phyloP scores from a whole-genome alignment of 345 rosid species.

The Chamaenerion angustifolium region DNA sequence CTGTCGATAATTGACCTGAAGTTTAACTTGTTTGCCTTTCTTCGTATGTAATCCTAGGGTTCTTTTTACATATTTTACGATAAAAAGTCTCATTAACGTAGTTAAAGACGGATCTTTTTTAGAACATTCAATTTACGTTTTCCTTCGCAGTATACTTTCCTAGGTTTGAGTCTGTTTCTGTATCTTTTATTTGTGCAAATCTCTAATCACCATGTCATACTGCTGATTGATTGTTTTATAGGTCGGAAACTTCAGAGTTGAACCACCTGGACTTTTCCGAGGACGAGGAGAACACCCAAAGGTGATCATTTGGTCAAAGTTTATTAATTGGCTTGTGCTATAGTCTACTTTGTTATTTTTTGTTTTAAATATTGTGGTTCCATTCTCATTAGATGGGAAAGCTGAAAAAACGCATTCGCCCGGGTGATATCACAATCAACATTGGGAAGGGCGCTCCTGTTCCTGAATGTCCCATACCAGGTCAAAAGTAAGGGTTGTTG shows the following conservation, averaged over 20 bases:
- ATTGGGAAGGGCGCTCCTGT: conserved; percentile 70
- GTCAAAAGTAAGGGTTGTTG: conserved; percentile 53
- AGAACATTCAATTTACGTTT: too few relatives aligned
- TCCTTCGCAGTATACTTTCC: too few relatives aligned
- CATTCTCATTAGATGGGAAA: conserved; percentile 73
- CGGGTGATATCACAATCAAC: conserved; percentile 84
- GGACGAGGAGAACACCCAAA: conserved; percentile 99
- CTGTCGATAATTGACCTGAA: too few relatives aligned
- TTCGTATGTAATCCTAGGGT: too few relatives aligned
- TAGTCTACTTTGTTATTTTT: neutral
- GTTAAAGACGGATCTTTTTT: too few relatives aligned
- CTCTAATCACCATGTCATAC: neutral
- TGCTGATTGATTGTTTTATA: conserved; percentile 12
- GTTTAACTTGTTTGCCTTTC: too few relatives aligned
- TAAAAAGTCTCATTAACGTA: too few relatives aligned
- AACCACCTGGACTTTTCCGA: conserved; percentile 96
- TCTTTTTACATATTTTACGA: too few relatives aligned
- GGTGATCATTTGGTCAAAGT: conserved; percentile 22
- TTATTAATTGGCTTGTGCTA: neutral
- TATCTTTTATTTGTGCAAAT: neutral
- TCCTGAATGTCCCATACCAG: conserved; percentile 94
- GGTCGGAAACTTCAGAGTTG: conserved; percentile 99
- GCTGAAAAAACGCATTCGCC: conserved; percentile 76
- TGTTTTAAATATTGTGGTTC: conserved; percentile 2
- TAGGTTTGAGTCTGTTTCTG: neutral